A percentile compares a stretch with the other conserved stretches of the same genome.
Conservation (phyloP, 2,329 filamentous ascomycete species). For the Aspergillus udagawae region DNA sequence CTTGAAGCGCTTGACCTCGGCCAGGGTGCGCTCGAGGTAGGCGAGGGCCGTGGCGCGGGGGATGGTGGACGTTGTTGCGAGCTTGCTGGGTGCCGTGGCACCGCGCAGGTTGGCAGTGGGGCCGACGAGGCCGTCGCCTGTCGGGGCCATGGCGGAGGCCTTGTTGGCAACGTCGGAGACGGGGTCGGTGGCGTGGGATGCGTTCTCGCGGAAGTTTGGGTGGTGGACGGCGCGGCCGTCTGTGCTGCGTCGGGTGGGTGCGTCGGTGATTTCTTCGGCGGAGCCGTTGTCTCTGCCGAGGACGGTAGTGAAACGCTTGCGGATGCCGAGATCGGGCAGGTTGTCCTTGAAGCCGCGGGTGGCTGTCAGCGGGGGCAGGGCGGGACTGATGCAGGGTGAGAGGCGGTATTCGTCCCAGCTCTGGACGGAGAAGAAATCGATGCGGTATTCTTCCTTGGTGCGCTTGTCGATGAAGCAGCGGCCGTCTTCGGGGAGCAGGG, state of each 20-base stretch:
- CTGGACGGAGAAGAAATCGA: constrained; percentile 78
- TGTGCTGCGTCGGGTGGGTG: not conserved
- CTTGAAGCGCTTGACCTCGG: constrained; percentile 70
- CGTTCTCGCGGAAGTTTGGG: not conserved
- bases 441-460: constrained; percentile 72
- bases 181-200: constrained; percentile 3
- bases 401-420: constrained; percentile 75
- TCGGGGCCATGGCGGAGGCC: constrained; percentile 20
- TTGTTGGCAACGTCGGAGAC: constrained; percentile 9
- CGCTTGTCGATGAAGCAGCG: constrained; percentile 81
- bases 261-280: constrained; percentile 10
- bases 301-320: constrained; percentile 35
- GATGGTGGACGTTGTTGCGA: constrained; percentile 43
- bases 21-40: constrained; percentile 73
- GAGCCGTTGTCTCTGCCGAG: constrained; percentile 19
- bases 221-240: constrained; percentile 6
- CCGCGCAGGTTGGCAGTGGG: constrained; percentile 22
- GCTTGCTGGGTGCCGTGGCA: constrained; percentile 16
- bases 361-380: constrained; percentile 55
- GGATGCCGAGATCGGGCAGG: constrained; percentile 32
- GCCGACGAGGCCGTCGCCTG: constrained; percentile 28
- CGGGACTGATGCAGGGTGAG: constrained; percentile 70
- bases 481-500: constrained; percentile 79
- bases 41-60: constrained; percentile 52
- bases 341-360: constrained; percentile 30